phyloP scores from a whole-genome alignment of 1,284 basidiomycete species.

The Flammula alnicola region DNA sequence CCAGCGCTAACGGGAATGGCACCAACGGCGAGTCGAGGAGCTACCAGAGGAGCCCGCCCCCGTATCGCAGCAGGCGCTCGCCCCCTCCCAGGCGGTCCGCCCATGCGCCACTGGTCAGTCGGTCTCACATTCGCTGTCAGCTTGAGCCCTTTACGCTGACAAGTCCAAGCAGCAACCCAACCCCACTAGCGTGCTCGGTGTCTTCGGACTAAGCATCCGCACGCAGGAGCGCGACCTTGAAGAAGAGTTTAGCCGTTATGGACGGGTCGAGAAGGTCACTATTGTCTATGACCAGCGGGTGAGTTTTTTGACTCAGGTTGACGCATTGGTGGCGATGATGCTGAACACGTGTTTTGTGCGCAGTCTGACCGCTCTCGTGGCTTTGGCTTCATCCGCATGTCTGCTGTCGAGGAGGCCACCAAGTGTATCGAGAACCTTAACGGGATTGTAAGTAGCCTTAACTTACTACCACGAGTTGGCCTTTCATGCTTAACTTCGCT shows the following conservation, averaged over 20 bases:
- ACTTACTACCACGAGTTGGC: not conserved
- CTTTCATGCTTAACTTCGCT: not conserved
- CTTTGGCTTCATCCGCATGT: constrained; percentile 98
- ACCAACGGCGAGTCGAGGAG: constrained; percentile 37
- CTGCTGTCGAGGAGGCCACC: constrained; percentile 82
- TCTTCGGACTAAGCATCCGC: constrained; percentile 95
- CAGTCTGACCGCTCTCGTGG: constrained; percentile 96
- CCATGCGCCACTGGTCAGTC: constrained; percentile 75
- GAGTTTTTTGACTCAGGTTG: constrained; percentile 44
- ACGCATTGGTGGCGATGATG: constrained; percentile 5
- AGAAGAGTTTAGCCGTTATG: constrained; percentile 90
- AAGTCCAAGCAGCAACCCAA: constrained; percentile 70
- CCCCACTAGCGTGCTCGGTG: constrained; percentile 90
- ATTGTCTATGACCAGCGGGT: constrained; percentile 99
- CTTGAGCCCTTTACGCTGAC: constrained; percentile 41
- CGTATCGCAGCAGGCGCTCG: constrained; percentile 54
- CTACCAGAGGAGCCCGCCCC: constrained; percentile 55
- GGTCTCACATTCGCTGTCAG: constrained; percentile 17
- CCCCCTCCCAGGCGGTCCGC: constrained; percentile 59
- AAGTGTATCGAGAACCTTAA: constrained; percentile 92
- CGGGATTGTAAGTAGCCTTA: constrained; percentile 73
- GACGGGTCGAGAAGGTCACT: constrained; percentile 92
- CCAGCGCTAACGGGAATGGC: constrained; percentile 38
- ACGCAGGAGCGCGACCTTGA: constrained; percentile 94
- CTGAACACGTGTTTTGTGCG: constrained; percentile 20